Base-by-base conservation (phyloP, 805 yeast genomes). In the Zygosaccharomyces bailii region DNA sequence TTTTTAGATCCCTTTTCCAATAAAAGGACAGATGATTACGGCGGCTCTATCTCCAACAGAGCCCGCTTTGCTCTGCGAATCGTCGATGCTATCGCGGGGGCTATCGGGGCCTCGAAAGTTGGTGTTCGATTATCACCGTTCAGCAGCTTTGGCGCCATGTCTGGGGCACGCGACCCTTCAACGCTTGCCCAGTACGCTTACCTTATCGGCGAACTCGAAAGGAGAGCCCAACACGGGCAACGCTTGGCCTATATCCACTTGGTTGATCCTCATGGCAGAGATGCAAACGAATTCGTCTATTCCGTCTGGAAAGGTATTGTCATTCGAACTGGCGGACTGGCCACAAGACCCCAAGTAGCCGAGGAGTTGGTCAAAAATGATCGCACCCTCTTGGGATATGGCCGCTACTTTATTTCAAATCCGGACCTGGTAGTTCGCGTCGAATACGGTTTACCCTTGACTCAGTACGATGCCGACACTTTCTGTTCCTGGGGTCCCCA, bases 31-130 rank as follows among this genome's bases (percentile, higher is more conserved):
- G 82, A 77, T 56, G 67, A 72, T 51, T 77, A 76, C 50, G 82
- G 81, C 47, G 81, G 80, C 4, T 62, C 71, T 5, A 68, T 74
- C 52, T 76, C 72, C 51, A 70, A 76, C 50, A 66, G 78, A 55
- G 67, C 72, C 5, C 61, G 74, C 45, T 66, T 73, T 37, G 50
- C 65, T n/a, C 54, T 71, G 40, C 79, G 75, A 52, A 66, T 78
- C 14, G 65, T 80, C 16, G 82, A 78, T 51, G 73, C 74, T 2
- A 55, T 78, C 21, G 62, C 65, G 29, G 73, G 61, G 5, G 78
- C 73, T 1, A 61, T 80, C 45, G 86, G 86, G 34, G 70, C 76
- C 14, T 69, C 68, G 2, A 70, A 63, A 42, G 61, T 71, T 35
- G 78, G 72, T 29, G 54, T 78, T 40, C 65, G 84, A 49, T 51